phyloP scores from a whole-genome alignment of 176 grass and related monocot genomes.

The Pontederia paniculata region DNA sequence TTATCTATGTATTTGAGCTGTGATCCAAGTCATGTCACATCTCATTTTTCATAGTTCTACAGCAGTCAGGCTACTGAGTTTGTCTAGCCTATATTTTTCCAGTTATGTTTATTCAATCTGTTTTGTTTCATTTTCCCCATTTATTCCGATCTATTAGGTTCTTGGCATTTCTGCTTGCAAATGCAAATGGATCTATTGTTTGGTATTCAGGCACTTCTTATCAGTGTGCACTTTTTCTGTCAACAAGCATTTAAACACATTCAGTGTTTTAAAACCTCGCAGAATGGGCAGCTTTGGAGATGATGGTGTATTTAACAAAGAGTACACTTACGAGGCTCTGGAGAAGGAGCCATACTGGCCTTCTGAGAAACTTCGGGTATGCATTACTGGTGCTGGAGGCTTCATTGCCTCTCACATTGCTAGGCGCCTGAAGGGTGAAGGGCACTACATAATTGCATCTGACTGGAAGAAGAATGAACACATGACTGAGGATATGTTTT shows the following conservation, averaged over 20 bases:
- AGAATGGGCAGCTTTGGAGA: neutral
- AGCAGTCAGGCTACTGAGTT: too few species aligned
- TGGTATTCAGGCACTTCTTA: neutral
- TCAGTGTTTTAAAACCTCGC: neutral
- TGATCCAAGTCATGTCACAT: too few species aligned
- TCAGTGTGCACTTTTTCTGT: conserved; percentile 7
- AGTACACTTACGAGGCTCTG: neutral
- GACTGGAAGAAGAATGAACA: conserved; percentile 11
- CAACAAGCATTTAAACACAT: neutral
- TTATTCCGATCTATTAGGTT: too few species aligned
- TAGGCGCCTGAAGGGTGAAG: conserved; percentile 1
- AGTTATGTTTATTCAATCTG: too few species aligned
- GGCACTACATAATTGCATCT: conserved; percentile 2
- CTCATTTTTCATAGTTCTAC: too few species aligned
- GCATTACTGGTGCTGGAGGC: conserved; percentile 4
- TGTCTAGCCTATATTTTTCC: too few species aligned
- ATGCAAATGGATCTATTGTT: too few species aligned
- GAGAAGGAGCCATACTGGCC: conserved; percentile 5
- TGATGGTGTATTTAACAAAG: neutral
- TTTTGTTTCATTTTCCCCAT: too few species aligned
- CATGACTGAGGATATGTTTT: conserved; percentile 5
- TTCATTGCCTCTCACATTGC: conserved; percentile 9
- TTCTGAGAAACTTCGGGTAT: neutral
- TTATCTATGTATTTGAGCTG: too few species aligned
- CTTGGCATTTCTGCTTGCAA: too few species aligned